A percentile compares a stretch with the other conserved stretches of the same genome.
phyloP scores from a whole-genome alignment of 495 filamentous ascomycete species.

The Hyaloscypha variabilis region DNA sequence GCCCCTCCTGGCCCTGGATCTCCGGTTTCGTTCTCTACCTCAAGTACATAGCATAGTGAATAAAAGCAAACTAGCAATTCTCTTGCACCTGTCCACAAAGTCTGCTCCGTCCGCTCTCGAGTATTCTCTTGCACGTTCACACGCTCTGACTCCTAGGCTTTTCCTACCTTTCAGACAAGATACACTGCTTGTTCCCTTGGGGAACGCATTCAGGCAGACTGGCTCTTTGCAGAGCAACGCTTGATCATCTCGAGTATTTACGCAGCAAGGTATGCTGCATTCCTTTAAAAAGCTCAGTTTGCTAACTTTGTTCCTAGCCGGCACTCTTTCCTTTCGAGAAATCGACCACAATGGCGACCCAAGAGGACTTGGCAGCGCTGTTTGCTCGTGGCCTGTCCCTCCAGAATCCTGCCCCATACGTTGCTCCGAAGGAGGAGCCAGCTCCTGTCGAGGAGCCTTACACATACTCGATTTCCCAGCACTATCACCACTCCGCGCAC shows the following conservation, averaged over 20 bases:
- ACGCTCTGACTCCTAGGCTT: constrained; percentile 29
- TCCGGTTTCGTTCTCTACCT: constrained; percentile 28
- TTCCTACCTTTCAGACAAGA: constrained; percentile 32
- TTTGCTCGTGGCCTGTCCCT: constrained; percentile 67
- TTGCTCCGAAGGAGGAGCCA: constrained; percentile 32
- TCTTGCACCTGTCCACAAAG: constrained; percentile 39
- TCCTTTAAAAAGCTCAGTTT: constrained; percentile 7
- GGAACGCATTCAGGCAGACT: constrained; percentile 24
- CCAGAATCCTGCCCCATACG: constrained; percentile 39
- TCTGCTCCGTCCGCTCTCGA: constrained; percentile 33
- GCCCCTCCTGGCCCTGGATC: constrained; percentile 10
- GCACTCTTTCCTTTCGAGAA: constrained; percentile 26
- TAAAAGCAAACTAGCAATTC: constrained; percentile 42
- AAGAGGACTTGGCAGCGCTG: constrained; percentile 69
- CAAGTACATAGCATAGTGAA: constrained; percentile 58
- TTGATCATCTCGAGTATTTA: constrained; percentile 26
- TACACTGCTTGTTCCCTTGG: constrained; percentile 23
- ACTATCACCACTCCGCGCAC: constrained; percentile 76
- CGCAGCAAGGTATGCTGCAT: constrained; percentile 36
- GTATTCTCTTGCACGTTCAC: constrained; percentile 30
- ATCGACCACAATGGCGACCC: constrained; percentile 42
- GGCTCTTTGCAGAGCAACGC: constrained; percentile 30
- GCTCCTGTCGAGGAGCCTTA: constrained; percentile 37
- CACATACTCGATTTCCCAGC: constrained; percentile 70
- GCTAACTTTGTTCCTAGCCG: constrained; percentile 21